Base-by-base conservation (phyloP, 75 land plant genomes). In the Chamaecyparis obtusa region DNA sequence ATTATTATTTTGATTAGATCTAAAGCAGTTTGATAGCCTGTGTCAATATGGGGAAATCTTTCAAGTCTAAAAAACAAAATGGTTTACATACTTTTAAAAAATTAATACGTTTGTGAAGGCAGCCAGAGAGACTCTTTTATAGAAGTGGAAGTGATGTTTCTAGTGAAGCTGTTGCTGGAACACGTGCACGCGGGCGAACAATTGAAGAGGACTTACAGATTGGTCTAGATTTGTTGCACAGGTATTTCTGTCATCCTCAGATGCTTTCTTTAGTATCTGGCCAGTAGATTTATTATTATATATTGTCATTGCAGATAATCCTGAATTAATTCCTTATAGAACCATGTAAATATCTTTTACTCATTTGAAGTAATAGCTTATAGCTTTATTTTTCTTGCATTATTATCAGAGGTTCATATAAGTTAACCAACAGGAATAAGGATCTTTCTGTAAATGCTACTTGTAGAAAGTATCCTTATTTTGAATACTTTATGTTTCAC, bases 141-240 rank as follows among this genome's bases (percentile, higher is more conserved):
- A 94, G 99, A 76, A 91, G 87, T 83, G 86, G 88, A 74, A 88
- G 93, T 3, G 83, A 60, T 81, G 88, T 98, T 78, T 87, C 90
- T 41, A 98, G 97, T 88, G 99, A 98, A 86, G 98, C 99, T 54
- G 90, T 98, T 72, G 99, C 99, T 84, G 99, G 93, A 90, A 98
- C 99, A 30, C 96, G 99, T 82, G 91, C 94, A 13, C 91, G 97
- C 87, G 97, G 99, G 36, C 84, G 74, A 85, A 88, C 95, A 19
- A 82, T 84, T 64, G 67, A 41, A 44, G 83, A 87, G 77, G 99
- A 98, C 88, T 69, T 91, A 72, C 93, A 91, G 75, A 92, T 92
- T 75, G 96, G 94, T 80, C 85, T 88, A 82, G 99, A 98, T 41
- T 89, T 98, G 83, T 93, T 98, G 79, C 64, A 88, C 83, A 98